Evolutionary conservation across 495 filamentous ascomycete species (phyloP).

Genomic region (Podospora sp.): DNA sequence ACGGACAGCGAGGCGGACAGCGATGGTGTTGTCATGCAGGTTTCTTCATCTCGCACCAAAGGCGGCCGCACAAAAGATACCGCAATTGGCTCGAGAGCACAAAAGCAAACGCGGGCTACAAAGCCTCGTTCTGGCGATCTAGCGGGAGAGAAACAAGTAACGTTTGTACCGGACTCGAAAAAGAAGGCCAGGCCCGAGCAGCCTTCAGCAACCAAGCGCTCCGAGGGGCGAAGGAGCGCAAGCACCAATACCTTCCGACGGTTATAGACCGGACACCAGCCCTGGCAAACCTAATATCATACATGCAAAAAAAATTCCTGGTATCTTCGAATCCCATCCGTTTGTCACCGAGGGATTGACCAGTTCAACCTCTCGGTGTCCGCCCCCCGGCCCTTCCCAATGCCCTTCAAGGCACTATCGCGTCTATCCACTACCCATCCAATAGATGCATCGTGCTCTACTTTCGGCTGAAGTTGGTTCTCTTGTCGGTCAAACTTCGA

Average conservation of each 20-base stretch:
- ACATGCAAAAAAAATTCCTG: slow-evolving; percentile 31
- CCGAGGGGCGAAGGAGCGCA: slow-evolving; percentile 65
- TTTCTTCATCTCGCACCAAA: slow-evolving; percentile 66
- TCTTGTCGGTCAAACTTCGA: slow-evolving; percentile 35
- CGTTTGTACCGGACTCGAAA: slow-evolving; percentile 72
- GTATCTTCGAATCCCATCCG: slow-evolving; percentile 21
- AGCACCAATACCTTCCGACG: slow-evolving; percentile 71
- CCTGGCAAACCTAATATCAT: slow-evolving; percentile 31
- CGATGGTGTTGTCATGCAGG: slow-evolving; percentile 60
- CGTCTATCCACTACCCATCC: neutral
- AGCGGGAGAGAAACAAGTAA: slow-evolving; percentile 82
- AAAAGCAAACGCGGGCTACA: slow-evolving; percentile 47
- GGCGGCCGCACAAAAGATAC: slow-evolving; percentile 58
- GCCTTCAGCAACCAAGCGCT: slow-evolving; percentile 41
- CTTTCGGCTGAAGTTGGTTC: slow-evolving; percentile 40
- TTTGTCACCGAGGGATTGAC: slow-evolving; percentile 16
- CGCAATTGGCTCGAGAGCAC: slow-evolving; percentile 72
- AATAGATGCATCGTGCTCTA: slow-evolving; percentile 3
- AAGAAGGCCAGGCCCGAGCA: slow-evolving; percentile 47
- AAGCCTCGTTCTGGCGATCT: slow-evolving; percentile 56
- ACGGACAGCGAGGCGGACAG: slow-evolving; percentile 45
- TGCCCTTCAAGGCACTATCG: neutral
- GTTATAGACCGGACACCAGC: slow-evolving; percentile 48
- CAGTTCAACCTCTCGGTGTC: neutral
- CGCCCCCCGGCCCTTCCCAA: neutral